Evolutionary conservation across 257 asterid genomes (phyloP), one percentile per base, ranked within the genome.

Genomic region (Voacanga thouarsii): DNA sequence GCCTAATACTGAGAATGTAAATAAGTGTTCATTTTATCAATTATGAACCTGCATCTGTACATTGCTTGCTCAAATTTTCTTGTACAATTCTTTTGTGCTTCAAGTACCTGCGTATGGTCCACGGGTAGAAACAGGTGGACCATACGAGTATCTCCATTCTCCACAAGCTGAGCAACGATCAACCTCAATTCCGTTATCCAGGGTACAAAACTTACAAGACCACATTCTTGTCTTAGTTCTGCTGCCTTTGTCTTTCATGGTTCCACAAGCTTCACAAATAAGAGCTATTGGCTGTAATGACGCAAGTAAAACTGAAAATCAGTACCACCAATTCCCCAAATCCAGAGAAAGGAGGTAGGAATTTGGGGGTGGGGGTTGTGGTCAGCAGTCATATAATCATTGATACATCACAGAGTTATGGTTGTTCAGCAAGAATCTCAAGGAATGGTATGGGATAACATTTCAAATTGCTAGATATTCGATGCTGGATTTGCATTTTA

Each of bases 121-220:
- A 1, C 23, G 72, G 21, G 84, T 71, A 24, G 90, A 80, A 2
- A 79, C 69, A 56, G 97, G 96, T 45, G 97, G 91, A 55, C 96
- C 98, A 21, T 91, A 91, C 0, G 98, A 90, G 86, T 92, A 93
- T 88, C 96, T 84, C 96, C 97, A 91, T 83, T 90, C 95, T 63
- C 92, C 97, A 82, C 98, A 93, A 77, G 92, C 96, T 80, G 68
- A 79, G 88, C 97, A 90, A 81, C 90, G 83, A 72, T 92, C 91
- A 1, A 83, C 79, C 73, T 79, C 89, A 24, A 64, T 74, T 79
- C 79, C 76, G 84, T 91, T 93, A n/a, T 90, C 84, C 28, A 93
- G 83, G n/a, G 94, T 90, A 85, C 98, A 93, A 72, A 90, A 87
- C 83, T 93, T 93, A 86, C 98, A 93, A 26, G 89, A 78, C 98